A percentile compares a stretch with the other conserved stretches of the same genome.
These are phyloP conservation scores for Aspergillus sp. DNA, from an alignment of 2,329 filamentous ascomycete genomes.

Conservation along the genomic window DNA sequence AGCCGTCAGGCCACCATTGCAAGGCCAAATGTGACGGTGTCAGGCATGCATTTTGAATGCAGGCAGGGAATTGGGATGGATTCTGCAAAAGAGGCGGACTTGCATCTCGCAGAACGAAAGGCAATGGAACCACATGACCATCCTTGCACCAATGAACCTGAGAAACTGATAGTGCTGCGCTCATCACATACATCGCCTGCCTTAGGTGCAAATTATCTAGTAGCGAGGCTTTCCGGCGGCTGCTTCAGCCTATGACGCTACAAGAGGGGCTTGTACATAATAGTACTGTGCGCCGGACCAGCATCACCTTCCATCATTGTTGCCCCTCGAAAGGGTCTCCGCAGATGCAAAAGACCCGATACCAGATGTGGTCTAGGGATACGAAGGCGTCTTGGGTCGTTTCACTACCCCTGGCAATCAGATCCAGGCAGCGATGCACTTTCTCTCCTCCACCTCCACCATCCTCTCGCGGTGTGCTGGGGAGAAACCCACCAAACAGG, in stretches of 20 bases:
- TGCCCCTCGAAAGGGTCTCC: slow-evolving; percentile 5
- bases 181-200: background rate
- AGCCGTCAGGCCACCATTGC: slow-evolving; percentile 1
- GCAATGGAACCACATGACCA: slow-evolving; percentile 11
- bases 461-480: background rate
- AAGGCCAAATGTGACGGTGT: slow-evolving; percentile 5
- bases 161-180: background rate
- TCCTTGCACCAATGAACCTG: background rate
- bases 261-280: slow-evolving; percentile 4
- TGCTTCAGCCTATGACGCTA: slow-evolving; percentile 6
- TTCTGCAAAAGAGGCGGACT: background rate
- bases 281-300: slow-evolving; percentile 1
- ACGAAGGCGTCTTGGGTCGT: slow-evolving; percentile 4
- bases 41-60: slow-evolving; percentile 10
- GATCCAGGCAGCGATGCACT: background rate
- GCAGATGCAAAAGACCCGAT: slow-evolving; percentile 1
- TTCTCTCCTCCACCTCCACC: background rate
- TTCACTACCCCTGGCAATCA: slow-evolving; percentile 7
- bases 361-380: background rate
- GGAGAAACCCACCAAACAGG: background rate
- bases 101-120: background rate
- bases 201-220: background rate
- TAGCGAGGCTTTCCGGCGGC: slow-evolving; percentile 1
- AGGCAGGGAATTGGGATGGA: background rate
- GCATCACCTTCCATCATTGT: background rate